Percentiles rank a stretch among this genome's conserved stretches.
phyloP scores from a whole-genome alignment of 768 basidiomycete genomes.

The Suillus occidentalis region DNA sequence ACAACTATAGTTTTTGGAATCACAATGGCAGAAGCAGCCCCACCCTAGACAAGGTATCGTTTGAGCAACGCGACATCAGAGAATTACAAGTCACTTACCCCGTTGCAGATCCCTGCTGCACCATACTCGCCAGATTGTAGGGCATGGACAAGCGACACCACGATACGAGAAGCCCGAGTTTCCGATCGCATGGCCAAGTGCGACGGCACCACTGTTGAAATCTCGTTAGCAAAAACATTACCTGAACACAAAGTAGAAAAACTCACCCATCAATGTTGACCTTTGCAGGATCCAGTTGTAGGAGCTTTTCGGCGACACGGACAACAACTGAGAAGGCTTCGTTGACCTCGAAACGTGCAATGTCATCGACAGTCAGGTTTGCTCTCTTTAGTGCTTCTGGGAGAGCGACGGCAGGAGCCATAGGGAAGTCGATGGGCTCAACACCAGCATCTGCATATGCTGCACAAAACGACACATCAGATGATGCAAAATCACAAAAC shows the following conservation, averaged over 20 bases:
- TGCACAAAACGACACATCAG: slow-evolving; percentile 28
- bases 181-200: slow-evolving; percentile 94
- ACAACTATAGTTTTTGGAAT: slow-evolving; percentile 80
- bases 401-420: slow-evolving; percentile 89
- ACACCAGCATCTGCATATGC: slow-evolving; percentile 97
- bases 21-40: slow-evolving; percentile 88
- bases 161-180: slow-evolving; percentile 93
- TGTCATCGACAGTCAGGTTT: slow-evolving; percentile 80
- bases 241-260: not conserved
- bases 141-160: slow-evolving; percentile 90
- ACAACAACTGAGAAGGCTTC: slow-evolving; percentile 97
- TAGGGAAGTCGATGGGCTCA: slow-evolving; percentile 96
- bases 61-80: slow-evolving; percentile 9
- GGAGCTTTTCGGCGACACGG: slow-evolving; percentile 87
- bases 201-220: slow-evolving; percentile 85
- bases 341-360: slow-evolving; percentile 93
- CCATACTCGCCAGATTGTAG: slow-evolving; percentile 92
- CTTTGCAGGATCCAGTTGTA: slow-evolving; percentile 81
- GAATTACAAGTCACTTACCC: slow-evolving; percentile 52
- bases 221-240: slow-evolving; percentile 12
- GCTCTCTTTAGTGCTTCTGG: slow-evolving; percentile 88
- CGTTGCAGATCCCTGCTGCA: slow-evolving; percentile 96
- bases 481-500: not conserved
- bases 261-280: slow-evolving; percentile 86
- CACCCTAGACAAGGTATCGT: slow-evolving; percentile 56